Conservation (phyloP, 345 rosid genomes). For the Streptanthus diversifolius region DNA sequence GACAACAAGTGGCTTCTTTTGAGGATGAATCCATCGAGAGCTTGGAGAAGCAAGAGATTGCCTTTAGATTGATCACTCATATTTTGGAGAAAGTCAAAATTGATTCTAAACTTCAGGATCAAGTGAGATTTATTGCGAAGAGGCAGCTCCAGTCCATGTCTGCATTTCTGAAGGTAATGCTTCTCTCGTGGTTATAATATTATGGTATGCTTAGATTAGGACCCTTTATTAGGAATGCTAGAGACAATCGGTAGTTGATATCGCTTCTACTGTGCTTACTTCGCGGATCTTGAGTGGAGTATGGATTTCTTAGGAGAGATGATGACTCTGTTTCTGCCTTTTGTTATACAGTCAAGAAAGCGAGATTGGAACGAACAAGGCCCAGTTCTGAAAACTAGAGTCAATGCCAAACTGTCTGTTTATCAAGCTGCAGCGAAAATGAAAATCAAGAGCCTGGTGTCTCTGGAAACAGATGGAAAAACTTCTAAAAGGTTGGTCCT, state of each 20-base stretch:
- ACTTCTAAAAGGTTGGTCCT: slow-evolving; percentile 79
- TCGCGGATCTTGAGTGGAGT: not conserved
- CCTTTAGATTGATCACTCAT: slow-evolving; percentile 75
- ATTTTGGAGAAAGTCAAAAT: slow-evolving; percentile 60
- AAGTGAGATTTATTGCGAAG: slow-evolving; percentile 65
- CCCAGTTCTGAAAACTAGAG: slow-evolving; percentile 68
- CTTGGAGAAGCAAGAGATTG: slow-evolving; percentile 91
- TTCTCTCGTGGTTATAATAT: not conserved
- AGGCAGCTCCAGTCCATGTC: slow-evolving; percentile 89
- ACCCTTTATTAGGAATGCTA: slow-evolving; percentile 1
- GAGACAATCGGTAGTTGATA: not conserved
- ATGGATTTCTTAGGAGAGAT: slow-evolving; percentile 15
- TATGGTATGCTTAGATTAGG: not conserved
- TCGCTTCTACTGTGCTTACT: not conserved
- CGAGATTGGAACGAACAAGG: slow-evolving; percentile 96
- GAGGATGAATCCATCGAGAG: slow-evolving; percentile 86
- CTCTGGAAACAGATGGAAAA: slow-evolving; percentile 83
- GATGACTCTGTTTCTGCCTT: slow-evolving; percentile 26
- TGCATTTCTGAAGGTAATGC: slow-evolving; percentile 83
- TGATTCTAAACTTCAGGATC: slow-evolving; percentile 73
- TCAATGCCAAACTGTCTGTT: slow-evolving; percentile 73
- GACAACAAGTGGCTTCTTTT: slow-evolving; percentile 62
- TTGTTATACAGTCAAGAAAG: slow-evolving; percentile 70
- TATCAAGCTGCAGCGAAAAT: slow-evolving; percentile 81
- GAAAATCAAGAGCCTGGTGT: slow-evolving; percentile 68